A percentile compares a stretch with the other conserved stretches of the same genome.
phyloP scores from a whole-genome alignment of 2,329 filamentous ascomycete genomes.

The Rhynchosporium secalis region DNA sequence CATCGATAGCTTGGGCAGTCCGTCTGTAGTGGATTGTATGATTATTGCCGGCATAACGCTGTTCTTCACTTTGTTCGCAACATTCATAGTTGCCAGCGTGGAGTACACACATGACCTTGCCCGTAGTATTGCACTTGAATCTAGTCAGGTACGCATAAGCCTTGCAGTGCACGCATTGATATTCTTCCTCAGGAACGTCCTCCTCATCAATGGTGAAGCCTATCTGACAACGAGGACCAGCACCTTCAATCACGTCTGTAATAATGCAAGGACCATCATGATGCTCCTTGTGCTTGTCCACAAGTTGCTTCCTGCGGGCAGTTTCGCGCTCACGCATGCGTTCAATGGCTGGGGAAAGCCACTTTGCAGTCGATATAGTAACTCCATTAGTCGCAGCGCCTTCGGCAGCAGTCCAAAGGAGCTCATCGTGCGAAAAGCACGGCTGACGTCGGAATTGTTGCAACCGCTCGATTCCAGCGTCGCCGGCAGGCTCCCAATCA shows the following conservation, averaged over 20 bases:
- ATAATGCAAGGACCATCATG: constrained; percentile 37
- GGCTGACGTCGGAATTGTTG: constrained; percentile 87
- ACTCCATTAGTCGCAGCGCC: constrained; percentile 64
- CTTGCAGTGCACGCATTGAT: constrained; percentile 91
- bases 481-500: constrained; percentile 93
- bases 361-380: constrained; percentile 88
- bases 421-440: constrained; percentile 95
- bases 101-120: constrained; percentile 77
- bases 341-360: constrained; percentile 85
- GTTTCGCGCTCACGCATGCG: constrained; percentile 75
- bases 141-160: constrained; percentile 87
- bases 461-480: constrained; percentile 80
- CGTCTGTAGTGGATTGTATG: constrained; percentile 80
- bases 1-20: constrained; percentile 66
- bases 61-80: constrained; percentile 66
- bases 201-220: constrained; percentile 66
- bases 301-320: constrained; percentile 65
- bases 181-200: constrained; percentile 85
- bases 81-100: constrained; percentile 82
- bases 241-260: constrained; percentile 35
- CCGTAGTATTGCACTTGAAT: constrained; percentile 79
- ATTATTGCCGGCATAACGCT: constrained; percentile 67
- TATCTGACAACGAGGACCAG: constrained; percentile 54
- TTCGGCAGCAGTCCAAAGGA: constrained; percentile 86
- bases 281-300: constrained; percentile 62